Percentiles rank a stretch among this genome's conserved stretches.
phyloP scores from a whole-genome alignment of 2,329 filamentous ascomycete species.

The Coniochaeta ligniaria region DNA sequence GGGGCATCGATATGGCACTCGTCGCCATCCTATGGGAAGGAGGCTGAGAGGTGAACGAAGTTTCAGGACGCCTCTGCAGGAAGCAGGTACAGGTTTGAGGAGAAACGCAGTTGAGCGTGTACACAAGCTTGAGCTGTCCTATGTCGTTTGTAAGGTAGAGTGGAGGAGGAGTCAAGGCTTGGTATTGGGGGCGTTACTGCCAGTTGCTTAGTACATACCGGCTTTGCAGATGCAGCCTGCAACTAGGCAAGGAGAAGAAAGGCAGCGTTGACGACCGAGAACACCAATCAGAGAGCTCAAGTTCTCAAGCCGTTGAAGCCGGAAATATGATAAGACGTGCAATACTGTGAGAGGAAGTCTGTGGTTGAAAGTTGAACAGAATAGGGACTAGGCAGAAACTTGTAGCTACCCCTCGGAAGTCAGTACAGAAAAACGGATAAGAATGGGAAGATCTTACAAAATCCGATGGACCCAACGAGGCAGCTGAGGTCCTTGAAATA shows the following conservation, averaged over 20 bases:
- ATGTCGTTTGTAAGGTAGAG: background rate
- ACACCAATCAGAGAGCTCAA: background rate
- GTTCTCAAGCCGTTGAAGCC: background rate
- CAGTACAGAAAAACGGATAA: background rate
- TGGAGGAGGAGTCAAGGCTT: background rate
- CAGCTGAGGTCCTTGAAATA: background rate
- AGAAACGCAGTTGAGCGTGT: background rate
- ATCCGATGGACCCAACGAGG: background rate
- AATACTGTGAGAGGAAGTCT: background rate
- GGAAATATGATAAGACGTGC: background rate
- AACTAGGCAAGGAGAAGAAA: background rate
- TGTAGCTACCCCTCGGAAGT: background rate
- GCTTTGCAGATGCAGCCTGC: constrained; percentile 1
- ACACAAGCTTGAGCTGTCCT: background rate
- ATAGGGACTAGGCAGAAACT: background rate
- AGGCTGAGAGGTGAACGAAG: background rate
- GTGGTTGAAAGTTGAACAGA: background rate
- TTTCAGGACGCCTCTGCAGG: background rate
- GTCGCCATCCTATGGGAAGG: background rate
- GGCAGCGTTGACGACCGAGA: background rate
- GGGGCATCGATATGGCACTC: background rate
- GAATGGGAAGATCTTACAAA: background rate
- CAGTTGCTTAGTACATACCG: constrained; percentile 3
- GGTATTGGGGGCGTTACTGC: background rate
- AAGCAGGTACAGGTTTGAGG: background rate